Evolutionary conservation across 305 asterid species (phyloP).

Genomic region (Fraxinus baroniana): DNA sequence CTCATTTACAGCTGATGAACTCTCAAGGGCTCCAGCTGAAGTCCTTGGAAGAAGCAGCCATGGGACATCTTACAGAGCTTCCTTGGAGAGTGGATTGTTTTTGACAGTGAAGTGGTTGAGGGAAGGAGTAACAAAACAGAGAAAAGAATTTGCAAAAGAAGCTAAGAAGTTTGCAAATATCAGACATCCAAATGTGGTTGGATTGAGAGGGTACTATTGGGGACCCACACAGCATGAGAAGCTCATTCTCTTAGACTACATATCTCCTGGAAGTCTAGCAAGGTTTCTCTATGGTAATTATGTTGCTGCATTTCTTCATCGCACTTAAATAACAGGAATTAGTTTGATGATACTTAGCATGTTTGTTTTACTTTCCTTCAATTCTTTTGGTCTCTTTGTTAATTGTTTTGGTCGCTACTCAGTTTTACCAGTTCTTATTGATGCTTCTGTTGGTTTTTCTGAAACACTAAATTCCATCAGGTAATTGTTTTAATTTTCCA

Average conservation of each 20-base stretch:
- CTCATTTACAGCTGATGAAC: constrained; percentile 82
- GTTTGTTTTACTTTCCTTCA: background rate
- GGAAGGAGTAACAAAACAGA: constrained; percentile 97
- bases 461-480: background rate
- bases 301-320: constrained; percentile 5
- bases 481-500: background rate
- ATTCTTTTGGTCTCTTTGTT: background rate
- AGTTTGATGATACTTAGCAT: background rate
- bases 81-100: constrained; percentile 77
- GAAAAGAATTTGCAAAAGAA: constrained; percentile 93
- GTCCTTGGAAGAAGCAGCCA: constrained; percentile 98
- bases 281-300: constrained; percentile 79
- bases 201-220: constrained; percentile 96
- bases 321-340: background rate
- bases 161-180: constrained; percentile 92
- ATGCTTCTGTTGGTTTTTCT: background rate
- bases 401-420: background rate
- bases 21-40: constrained; percentile 96
- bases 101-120: constrained; percentile 97
- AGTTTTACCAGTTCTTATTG: background rate
- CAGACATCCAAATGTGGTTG: constrained; percentile 96
- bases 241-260: constrained; percentile 88
- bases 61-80: constrained; percentile 88
- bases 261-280: constrained; percentile 92
- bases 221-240: constrained; percentile 98